Evolutionary conservation across 2,329 filamentous ascomycete species (phyloP).

Genomic region (Monilinia laxa): DNA sequence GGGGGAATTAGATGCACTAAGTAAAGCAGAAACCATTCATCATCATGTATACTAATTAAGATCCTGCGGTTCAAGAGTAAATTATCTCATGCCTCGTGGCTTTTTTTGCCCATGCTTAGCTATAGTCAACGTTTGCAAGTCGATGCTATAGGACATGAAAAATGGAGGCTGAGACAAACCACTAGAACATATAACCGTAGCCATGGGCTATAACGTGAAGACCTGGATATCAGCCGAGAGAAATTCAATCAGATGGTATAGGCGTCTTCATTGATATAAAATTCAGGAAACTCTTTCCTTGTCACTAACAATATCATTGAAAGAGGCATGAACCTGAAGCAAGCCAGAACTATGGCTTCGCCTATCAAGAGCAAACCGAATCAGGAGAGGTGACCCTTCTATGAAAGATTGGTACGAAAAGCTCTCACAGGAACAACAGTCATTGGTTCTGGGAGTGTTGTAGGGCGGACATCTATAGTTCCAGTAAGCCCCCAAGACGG

Average conservation of each 20-base stretch:
- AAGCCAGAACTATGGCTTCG: not conserved
- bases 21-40: too few species aligned
- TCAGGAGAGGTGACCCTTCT: not conserved
- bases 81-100: not conserved
- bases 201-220: not conserved
- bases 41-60: not conserved
- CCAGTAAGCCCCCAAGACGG: too few species aligned
- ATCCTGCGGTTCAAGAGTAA: not conserved
- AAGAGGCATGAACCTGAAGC: not conserved
- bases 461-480: not conserved
- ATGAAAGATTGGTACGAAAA: not conserved
- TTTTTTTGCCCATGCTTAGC: not conserved
- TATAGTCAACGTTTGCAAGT: not conserved
- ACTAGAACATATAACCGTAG: not conserved
- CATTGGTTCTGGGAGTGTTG: not conserved
- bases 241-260: not conserved
- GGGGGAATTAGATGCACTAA: not conserved
- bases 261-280: not conserved
- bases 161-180: not conserved
- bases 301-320: not conserved
- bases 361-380: not conserved
- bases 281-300: not conserved
- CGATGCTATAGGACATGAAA: not conserved
- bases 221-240: not conserved
- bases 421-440: not conserved